Conservation (phyloP, 2,329 filamentous ascomycete species). For the Exserohilum turcica region DNA sequence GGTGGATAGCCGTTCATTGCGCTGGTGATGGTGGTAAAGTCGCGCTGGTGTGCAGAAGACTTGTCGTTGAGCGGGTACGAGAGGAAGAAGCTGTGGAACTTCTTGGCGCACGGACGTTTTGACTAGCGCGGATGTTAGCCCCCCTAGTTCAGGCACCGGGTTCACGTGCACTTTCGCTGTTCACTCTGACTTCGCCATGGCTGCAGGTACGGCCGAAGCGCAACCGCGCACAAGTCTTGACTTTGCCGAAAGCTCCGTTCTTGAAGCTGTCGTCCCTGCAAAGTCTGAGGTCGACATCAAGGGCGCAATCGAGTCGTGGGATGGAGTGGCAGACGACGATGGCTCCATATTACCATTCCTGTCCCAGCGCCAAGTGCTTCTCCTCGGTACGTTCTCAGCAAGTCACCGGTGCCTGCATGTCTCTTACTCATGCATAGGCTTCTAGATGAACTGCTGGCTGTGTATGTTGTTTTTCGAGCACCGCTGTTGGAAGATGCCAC, state of each 20-base stretch:
- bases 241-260: conserved; percentile 47
- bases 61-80: conserved; percentile 2
- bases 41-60: conserved; percentile 7
- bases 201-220: conserved; percentile 22
- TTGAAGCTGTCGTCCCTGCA: conserved; percentile 48
- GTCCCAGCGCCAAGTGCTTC: conserved; percentile 66
- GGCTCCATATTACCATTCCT: conserved; percentile 61
- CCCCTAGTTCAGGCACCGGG: conserved; percentile 14
- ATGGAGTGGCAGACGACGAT: conserved; percentile 53
- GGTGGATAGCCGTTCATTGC: conserved; percentile 65
- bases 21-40: conserved; percentile 7
- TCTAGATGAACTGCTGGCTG: conserved; percentile 73
- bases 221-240: conserved; percentile 42
- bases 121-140: not conserved
- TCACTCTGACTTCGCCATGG: conserved; percentile 23
- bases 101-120: conserved; percentile 6
- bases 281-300: conserved; percentile 45
- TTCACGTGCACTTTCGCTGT: conserved; percentile 26
- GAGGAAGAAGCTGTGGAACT: conserved; percentile 7
- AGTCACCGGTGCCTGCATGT: conserved; percentile 47
- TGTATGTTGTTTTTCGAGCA: conserved; percentile 71
- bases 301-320: conserved; percentile 50
- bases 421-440: conserved; percentile 59
- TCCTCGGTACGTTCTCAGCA: conserved; percentile 66
- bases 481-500: conserved; percentile 63